Evolutionary conservation across 441 rosid genomes (phyloP).

Genomic region (Mallotus repandus): DNA sequence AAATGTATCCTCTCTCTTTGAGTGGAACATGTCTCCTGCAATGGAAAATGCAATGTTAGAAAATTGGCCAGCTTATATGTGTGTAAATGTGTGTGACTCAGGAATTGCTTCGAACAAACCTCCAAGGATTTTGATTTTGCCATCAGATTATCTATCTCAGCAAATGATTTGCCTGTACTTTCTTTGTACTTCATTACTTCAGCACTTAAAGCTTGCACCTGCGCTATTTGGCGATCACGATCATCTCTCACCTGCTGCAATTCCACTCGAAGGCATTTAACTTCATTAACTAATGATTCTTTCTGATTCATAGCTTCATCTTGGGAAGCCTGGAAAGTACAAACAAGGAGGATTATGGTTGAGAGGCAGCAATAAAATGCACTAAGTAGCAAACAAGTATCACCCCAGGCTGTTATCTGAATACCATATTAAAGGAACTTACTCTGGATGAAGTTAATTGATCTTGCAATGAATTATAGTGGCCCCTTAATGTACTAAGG

Average conservation of each 20-base stretch:
- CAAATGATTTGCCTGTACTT: conserved; percentile 68
- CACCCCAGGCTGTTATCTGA: background rate
- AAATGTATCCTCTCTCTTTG: conserved; percentile 68
- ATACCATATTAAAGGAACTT: conserved; percentile 22
- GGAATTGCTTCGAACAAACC: conserved; percentile 45
- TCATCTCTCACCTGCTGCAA: conserved; percentile 85
- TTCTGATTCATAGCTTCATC: conserved; percentile 76
- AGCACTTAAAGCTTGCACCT: conserved; percentile 55
- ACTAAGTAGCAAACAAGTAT: background rate
- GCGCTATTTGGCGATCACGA: conserved; percentile 68
- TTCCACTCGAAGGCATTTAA: conserved; percentile 70
- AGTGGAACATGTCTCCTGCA: conserved; percentile 79
- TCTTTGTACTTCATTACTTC: conserved; percentile 67
- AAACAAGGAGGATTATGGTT: background rate
- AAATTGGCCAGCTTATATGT: conserved; percentile 10
- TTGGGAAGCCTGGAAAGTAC: conserved; percentile 53
- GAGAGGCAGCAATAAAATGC: background rate
- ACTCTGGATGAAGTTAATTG: conserved; percentile 75
- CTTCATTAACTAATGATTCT: conserved; percentile 61
- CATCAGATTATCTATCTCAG: conserved; percentile 63
- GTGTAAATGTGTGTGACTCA: background rate
- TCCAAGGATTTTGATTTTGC: conserved; percentile 65
- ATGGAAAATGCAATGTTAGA: conserved; percentile 10
- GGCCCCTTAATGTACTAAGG: conserved; percentile 82
- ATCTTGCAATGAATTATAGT: conserved; percentile 78